Evolutionary conservation across 73 alveolate genomes (phyloP).

Genomic region (Paramecium primaurelia): DNA sequence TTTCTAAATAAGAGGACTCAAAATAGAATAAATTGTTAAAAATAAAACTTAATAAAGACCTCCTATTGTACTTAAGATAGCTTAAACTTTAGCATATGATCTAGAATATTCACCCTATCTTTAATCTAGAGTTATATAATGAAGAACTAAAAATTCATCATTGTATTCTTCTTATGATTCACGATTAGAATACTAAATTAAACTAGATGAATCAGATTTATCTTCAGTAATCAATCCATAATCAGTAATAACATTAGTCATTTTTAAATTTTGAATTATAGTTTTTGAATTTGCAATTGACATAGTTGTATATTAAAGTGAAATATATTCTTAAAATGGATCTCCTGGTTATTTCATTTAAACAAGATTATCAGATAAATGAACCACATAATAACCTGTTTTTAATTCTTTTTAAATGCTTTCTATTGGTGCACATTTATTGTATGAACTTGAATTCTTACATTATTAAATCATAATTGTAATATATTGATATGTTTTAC

Average conservation of each 20-base stretch:
- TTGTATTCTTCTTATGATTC: not conserved
- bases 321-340: not conserved
- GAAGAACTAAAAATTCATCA: not conserved
- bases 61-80: not conserved
- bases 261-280: not conserved
- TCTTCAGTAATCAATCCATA: not conserved
- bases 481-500: not conserved
- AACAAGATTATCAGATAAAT: not conserved
- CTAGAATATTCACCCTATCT: not conserved
- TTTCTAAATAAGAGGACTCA: not conserved
- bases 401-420: not conserved
- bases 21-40: not conserved
- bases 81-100: conserved; percentile 15
- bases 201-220: not conserved
- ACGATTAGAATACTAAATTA: not conserved
- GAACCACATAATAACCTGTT: not conserved
- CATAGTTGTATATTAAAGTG: not conserved
- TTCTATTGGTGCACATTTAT: not conserved
- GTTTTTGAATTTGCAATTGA: not conserved
- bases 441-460: not conserved
- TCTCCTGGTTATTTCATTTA: not conserved
- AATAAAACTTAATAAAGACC: not conserved
- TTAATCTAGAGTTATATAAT: not conserved
- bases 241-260: not conserved
- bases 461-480: not conserved